phyloP scores from a whole-genome alignment of 257 asterid genomes.

The Solanum corneliomulleri region DNA sequence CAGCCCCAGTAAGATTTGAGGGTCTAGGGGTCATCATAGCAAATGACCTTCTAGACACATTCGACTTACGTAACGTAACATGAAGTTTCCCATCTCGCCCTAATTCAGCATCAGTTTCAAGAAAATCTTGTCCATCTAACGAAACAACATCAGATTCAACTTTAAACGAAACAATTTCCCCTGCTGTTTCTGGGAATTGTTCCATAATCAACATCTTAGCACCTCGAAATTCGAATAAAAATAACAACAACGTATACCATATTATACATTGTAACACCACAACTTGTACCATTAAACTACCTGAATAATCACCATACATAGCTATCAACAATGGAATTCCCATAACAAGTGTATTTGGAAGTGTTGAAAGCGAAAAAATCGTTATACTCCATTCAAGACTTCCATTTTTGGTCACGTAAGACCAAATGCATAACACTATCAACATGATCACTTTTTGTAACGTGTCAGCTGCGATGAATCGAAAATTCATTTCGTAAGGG shows the following conservation, averaged over 20 bases:
- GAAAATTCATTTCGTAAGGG: constrained; percentile 18
- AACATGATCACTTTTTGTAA: constrained; percentile 14
- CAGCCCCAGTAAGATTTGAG: constrained; percentile 44
- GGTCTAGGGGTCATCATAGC: constrained; percentile 35
- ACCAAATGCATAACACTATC: constrained; percentile 6
- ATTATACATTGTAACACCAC: constrained; percentile 82
- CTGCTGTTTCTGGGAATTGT: constrained; percentile 87
- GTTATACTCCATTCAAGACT: constrained; percentile 21
- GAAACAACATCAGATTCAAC: constrained; percentile 94
- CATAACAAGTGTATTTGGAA: constrained; percentile 18
- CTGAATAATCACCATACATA: constrained; percentile 32
- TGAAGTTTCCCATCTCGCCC: constrained; percentile 85
- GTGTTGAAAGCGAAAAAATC: constrained; percentile 11
- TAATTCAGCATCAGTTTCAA: constrained; percentile 76
- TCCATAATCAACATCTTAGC: constrained; percentile 76
- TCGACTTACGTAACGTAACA: constrained; percentile 68
- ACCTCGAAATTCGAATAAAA: constrained; percentile 75
- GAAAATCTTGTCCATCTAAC: constrained; percentile 82
- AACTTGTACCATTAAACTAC: constrained; percentile 68
- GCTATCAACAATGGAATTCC: constrained; percentile 19
- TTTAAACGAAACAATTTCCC: constrained; percentile 69
- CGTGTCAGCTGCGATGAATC: constrained; percentile 19
- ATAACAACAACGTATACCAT: constrained; percentile 74
- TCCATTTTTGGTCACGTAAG: constrained; percentile 12
- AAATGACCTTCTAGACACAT: constrained; percentile 67